A percentile compares a stretch with the other conserved stretches of the same genome.
phyloP scores from a whole-genome alignment of 2,329 filamentous ascomycete species.

The Fragosphaeria purpurea region DNA sequence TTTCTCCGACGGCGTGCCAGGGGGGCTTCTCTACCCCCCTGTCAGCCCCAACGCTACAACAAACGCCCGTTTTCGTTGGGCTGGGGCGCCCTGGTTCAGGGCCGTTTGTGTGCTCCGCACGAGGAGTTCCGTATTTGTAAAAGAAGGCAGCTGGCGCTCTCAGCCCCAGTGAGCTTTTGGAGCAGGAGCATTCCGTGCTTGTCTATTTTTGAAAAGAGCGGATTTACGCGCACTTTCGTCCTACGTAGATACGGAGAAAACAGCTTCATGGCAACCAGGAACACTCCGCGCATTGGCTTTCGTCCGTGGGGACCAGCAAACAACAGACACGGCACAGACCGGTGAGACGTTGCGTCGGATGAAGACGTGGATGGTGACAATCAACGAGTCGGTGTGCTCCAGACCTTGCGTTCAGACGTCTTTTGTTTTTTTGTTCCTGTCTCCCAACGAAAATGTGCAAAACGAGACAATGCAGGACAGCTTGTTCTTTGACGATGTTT shows the following conservation, averaged over 20 bases:
- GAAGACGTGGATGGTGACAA: not conserved
- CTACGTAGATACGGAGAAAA: no score
- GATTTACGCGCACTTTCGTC: no score
- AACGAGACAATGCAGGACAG: not conserved
- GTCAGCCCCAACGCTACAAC: not conserved
- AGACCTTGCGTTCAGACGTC: not conserved
- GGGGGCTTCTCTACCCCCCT: not conserved
- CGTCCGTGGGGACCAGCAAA: no score
- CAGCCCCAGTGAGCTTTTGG: no score
- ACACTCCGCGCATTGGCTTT: no score
- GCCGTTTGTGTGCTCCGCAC: no score
- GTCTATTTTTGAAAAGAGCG: no score
- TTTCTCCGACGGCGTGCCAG: constrained; percentile 3
- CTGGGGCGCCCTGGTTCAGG: no score
- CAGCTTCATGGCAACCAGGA: no score
- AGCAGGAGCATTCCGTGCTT: no score
- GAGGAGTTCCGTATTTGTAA: no score
- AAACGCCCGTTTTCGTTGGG: not conserved
- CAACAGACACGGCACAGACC: not conserved
- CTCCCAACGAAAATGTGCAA: not conserved
- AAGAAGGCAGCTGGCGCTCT: no score
- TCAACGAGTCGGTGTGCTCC: not conserved
- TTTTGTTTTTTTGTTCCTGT: not conserved
- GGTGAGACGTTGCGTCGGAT: not conserved
- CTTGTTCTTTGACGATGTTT: not conserved